These are phyloP conservation scores for Acer campestre DNA, from an alignment of 345 rosid species.

Conservation along the genomic window DNA sequence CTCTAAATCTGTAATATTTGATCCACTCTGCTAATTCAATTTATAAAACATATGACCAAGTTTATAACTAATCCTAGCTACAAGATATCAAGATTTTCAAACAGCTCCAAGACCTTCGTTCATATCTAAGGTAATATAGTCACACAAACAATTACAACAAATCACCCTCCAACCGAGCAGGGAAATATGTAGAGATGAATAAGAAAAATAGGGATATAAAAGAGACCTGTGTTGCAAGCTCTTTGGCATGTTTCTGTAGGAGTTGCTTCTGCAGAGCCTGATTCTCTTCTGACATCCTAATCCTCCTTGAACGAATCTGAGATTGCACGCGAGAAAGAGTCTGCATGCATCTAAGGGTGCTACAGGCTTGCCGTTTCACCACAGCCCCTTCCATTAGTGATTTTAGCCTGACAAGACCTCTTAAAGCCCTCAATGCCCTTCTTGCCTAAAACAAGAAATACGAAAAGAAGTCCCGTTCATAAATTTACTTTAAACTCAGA, in stretches of 20 bases:
- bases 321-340: conserved; percentile 85
- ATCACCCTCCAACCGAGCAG: neutral
- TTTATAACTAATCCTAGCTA: neutral
- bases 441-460: conserved; percentile 58
- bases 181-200: neutral
- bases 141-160: neutral
- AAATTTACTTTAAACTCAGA: neutral
- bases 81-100: neutral
- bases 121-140: neutral
- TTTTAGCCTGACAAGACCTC: conserved; percentile 85
- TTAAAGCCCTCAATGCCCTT: conserved; percentile 78
- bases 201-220: neutral
- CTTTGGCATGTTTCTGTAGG: conserved; percentile 86
- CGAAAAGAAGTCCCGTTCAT: conserved; percentile 7
- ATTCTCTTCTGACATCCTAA: conserved; percentile 89
- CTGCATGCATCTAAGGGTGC: conserved; percentile 85
- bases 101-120: neutral
- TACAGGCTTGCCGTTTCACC: conserved; percentile 80
- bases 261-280: conserved; percentile 89
- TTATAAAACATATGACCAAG: neutral
- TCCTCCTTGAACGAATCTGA: conserved; percentile 77
- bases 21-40: neutral
- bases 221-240: conserved; percentile 72
- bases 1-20: neutral
- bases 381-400: conserved; percentile 80